A percentile compares a stretch with the other conserved stretches of the same genome.
Evolutionary conservation across 2,329 filamentous ascomycete species (phyloP).

Genomic region (Drechslerella dactyloides): DNA sequence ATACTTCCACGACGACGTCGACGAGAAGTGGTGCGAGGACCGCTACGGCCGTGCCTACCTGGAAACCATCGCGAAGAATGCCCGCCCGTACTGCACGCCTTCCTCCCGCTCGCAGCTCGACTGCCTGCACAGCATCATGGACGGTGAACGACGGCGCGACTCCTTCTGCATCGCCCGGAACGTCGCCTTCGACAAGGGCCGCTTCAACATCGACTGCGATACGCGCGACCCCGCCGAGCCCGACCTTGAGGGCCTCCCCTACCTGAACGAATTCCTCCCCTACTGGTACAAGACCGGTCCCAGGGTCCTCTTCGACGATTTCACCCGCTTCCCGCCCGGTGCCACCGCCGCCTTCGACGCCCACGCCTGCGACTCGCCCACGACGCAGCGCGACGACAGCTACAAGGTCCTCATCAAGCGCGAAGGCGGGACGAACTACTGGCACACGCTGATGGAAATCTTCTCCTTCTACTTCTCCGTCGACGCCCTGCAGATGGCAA

Average conservation of each 20-base stretch:
- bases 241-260: conserved; percentile 31
- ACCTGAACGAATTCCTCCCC: conserved; percentile 43
- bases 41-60: conserved; percentile 53
- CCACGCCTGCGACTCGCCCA: conserved; percentile 17
- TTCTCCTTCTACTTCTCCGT: conserved; percentile 57
- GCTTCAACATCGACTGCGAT: conserved; percentile 53
- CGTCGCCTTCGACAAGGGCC: conserved; percentile 50
- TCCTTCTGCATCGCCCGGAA: conserved; percentile 54
- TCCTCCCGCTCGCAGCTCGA: conserved; percentile 53
- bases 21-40: conserved; percentile 44
- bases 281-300: conserved; percentile 58
- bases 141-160: conserved; percentile 50
- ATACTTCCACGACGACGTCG: conserved; percentile 20
- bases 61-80: conserved; percentile 53
- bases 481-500: conserved; percentile 56
- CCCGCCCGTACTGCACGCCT: conserved; percentile 53
- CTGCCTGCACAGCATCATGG: conserved; percentile 55
- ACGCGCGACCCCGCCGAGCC: conserved; percentile 23
- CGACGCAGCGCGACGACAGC: conserved; percentile 23
- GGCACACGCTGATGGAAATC: conserved; percentile 58
- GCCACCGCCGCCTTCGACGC: conserved; percentile 11
- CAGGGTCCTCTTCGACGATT: conserved; percentile 52
- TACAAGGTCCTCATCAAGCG: conserved; percentile 57
- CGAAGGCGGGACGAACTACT: conserved; percentile 57
- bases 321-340: conserved; percentile 35